Conservation (phyloP, 2,329 filamentous ascomycete genomes). For the Cordyceps fumosorosea region DNA sequence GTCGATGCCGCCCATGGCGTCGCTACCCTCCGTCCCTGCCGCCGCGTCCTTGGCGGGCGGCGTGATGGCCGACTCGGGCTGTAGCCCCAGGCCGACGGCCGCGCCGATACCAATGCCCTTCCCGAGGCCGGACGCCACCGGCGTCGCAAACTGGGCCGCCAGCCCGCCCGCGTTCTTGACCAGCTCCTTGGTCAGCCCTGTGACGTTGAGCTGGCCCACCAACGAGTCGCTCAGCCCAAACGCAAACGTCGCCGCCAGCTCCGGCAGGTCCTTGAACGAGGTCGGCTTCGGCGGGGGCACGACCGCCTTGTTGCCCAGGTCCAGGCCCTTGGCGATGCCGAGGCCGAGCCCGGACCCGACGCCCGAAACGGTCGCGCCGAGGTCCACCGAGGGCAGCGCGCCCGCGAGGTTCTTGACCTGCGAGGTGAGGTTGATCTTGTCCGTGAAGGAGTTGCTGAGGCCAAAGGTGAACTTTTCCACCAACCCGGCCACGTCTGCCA, state of each 20-base stretch:
- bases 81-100: constrained; percentile 23
- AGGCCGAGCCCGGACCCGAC: constrained; percentile 17
- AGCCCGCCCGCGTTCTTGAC: background rate
- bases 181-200: constrained; percentile 4
- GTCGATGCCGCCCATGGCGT: constrained; percentile 14
- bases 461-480: constrained; percentile 6
- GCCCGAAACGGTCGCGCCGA: constrained; percentile 15
- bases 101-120: constrained; percentile 22
- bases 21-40: no score
- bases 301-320: constrained; percentile 14
- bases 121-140: constrained; percentile 23
- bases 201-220: constrained; percentile 17
- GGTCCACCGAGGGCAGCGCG: constrained; percentile 9
- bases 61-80: constrained; percentile 16
- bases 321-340: constrained; percentile 16
- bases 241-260: constrained; percentile 17
- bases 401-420: constrained; percentile 8
- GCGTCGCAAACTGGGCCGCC: constrained; percentile 13
- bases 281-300: constrained; percentile 1
- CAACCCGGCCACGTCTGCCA: background rate
- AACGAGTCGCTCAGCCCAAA: constrained; percentile 20
- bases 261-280: constrained; percentile 13
- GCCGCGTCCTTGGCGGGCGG: background rate
- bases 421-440: constrained; percentile 8
- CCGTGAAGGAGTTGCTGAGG: constrained; percentile 1